Conservation (phyloP, 140 eudicot species). For the Senecio squalidus region DNA sequence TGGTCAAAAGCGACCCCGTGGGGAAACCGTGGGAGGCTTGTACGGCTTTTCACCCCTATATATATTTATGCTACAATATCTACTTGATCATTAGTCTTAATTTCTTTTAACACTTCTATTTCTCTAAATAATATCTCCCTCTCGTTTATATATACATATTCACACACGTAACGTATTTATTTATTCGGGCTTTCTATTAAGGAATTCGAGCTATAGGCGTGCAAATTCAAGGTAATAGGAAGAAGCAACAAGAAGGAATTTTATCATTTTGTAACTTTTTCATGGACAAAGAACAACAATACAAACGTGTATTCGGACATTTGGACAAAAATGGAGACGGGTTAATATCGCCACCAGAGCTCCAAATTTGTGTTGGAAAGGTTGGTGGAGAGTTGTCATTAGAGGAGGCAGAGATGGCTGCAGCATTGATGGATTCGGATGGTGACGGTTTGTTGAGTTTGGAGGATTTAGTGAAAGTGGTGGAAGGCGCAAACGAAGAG, state of each 20-base stretch:
- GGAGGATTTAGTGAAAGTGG: slow-evolving; percentile 58
- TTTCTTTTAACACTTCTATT: no score
- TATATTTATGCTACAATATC: no score
- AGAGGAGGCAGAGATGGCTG: slow-evolving; percentile 60
- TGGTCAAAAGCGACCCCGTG: not conserved
- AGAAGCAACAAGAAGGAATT: not conserved
- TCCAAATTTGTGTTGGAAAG: slow-evolving; percentile 37
- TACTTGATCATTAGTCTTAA: no score
- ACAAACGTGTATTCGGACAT: slow-evolving; percentile 24
- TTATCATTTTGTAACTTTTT: not conserved
- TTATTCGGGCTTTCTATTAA: no score
- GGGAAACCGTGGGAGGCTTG: no score
- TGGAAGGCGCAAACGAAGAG: slow-evolving; percentile 60
- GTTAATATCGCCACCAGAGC: slow-evolving; percentile 32
- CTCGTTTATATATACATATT: no score
- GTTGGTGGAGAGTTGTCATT: slow-evolving; percentile 40
- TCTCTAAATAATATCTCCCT: no score
- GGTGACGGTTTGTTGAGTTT: slow-evolving; percentile 61
- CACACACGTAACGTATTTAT: no score
- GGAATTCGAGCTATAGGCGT: no score
- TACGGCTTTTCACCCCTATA: no score
- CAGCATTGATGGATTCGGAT: slow-evolving; percentile 27
- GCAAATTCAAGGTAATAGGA: no score
- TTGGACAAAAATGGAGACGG: slow-evolving; percentile 30
- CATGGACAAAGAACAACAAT: slow-evolving; percentile 32